Evolutionary conservation across 768 basidiomycete genomes (phyloP).

Genomic region (Podaxis carcinomalis): DNA sequence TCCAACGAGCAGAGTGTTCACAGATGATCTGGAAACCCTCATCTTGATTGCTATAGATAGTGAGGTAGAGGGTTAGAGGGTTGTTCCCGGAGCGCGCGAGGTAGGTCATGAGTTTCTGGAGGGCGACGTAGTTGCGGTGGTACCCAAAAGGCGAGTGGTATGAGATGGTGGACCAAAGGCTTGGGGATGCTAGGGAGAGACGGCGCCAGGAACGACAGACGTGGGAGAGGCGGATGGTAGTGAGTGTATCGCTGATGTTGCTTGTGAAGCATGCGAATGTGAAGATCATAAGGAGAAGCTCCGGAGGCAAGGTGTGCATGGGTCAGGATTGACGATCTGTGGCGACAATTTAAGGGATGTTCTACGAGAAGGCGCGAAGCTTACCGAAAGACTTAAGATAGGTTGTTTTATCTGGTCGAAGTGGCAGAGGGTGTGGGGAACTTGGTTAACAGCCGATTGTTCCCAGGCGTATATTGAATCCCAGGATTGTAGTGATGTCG

Average conservation of each 20-base stretch:
- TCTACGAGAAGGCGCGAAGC: neutral
- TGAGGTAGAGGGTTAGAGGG: slow-evolving; percentile 6
- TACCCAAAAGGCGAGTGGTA: slow-evolving; percentile 10
- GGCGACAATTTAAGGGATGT: neutral
- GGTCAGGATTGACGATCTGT: neutral
- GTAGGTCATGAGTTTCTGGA: slow-evolving; percentile 11
- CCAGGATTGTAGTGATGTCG: slow-evolving; percentile 10
- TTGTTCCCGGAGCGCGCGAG: slow-evolving; percentile 3
- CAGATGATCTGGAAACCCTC: slow-evolving; percentile 12
- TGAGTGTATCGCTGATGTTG: slow-evolving; percentile 4
- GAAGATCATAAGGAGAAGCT: slow-evolving; percentile 12
- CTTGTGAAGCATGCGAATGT: slow-evolving; percentile 4
- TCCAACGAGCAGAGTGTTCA: slow-evolving; percentile 7
- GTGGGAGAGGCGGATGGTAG: slow-evolving; percentile 6
- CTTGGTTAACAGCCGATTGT: slow-evolving; percentile 3
- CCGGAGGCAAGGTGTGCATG: slow-evolving; percentile 3
- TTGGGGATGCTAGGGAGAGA: slow-evolving; percentile 6
- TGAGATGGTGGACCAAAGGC: slow-evolving; percentile 11
- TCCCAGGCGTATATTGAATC: slow-evolving; percentile 7
- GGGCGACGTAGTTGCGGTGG: slow-evolving; percentile 6
- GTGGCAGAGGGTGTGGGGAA: neutral
- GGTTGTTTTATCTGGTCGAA: neutral
- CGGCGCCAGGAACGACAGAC: slow-evolving; percentile 11
- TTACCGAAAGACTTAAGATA: neutral
- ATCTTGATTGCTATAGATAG: neutral